Evolutionary conservation across 192 early-diverging fungal species (phyloP), one percentile per base, ranked within the genome.

Genomic region (Coemansia sp.): DNA sequence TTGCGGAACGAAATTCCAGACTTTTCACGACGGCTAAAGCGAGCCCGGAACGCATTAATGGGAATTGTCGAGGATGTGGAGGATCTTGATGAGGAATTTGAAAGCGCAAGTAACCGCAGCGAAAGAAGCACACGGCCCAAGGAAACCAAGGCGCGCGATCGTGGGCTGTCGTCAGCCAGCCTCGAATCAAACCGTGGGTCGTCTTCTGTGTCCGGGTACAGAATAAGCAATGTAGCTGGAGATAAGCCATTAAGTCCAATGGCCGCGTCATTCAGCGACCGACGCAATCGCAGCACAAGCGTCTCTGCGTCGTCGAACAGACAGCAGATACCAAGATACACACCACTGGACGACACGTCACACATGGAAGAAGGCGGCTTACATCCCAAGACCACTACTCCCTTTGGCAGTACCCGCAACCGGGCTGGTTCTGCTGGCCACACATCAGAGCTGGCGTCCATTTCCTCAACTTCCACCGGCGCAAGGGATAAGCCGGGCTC

Each of bases 121-220:
- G 45, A 63, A 29, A 23, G 37, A 10, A 57, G 45, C 16, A 16
- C 60, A 28, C 43, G 21, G 21, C 12, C 49, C 12, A 39, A 3
- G 3, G 25, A 34, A 13, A 33, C 64, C 26, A 58, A 43, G n/a
- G 56, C 34, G 23, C 79, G 79, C 30, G 79, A 81, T 42, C 79
- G 79, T 29, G 79, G 79, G n/a, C 40, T 81, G 58, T 81, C 79
- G 0, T 81, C 79, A n/a, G 79, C 79, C 33, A 81, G 79, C 33
- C 67, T 81, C 2, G 79, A 81, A 42, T 62, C 58, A 25, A 51
- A 69, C 18, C 72, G 78, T 7, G 43, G 52, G 15, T 29, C 52
- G 13, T 28, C 51, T 55, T 23, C n/a, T 34, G 40, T 28, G 6
- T 65, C 63, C 1, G 49, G 49, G 4, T 13, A 52, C 49, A 7